Evolutionary conservation across 202 grass and related monocot species (phyloP).

Genomic region (Bolboschoenoplectus hybrid): DNA sequence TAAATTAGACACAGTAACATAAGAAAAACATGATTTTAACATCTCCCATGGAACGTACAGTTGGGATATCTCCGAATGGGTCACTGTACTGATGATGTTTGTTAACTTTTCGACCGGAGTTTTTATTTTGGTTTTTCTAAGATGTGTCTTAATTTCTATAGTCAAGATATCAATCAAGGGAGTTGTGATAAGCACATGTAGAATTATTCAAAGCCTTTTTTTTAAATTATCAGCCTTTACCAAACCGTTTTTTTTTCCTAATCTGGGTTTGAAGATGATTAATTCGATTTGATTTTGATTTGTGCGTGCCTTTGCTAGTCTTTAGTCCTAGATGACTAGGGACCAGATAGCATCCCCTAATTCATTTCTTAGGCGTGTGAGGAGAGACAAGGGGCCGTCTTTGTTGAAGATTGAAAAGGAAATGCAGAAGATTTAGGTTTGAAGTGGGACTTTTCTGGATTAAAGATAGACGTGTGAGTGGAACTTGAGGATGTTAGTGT

Average conservation of each 20-base stretch:
- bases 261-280: not conserved
- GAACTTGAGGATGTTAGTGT: slow-evolving; percentile 31
- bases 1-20: not conserved
- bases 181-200: not conserved
- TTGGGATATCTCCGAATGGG: not conserved
- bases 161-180: slow-evolving; percentile 11
- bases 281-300: slow-evolving; percentile 21
- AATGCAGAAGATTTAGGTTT: slow-evolving; percentile 29
- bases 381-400: slow-evolving; percentile 24
- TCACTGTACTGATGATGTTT: not conserved
- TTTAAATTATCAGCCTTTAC: not conserved
- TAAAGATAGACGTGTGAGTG: slow-evolving; percentile 5
- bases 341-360: not conserved
- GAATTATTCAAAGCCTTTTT: not conserved
- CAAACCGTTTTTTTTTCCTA: not conserved
- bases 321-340: slow-evolving; percentile 24
- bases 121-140: not conserved
- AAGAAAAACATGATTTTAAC: not conserved
- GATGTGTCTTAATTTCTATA: slow-evolving; percentile 26
- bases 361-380: slow-evolving; percentile 25
- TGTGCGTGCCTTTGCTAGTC: not conserved
- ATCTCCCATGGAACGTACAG: not conserved
- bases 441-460: not conserved
- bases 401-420: slow-evolving; percentile 27
- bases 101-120: not conserved